Conservation (phyloP, 2,329 filamentous ascomycete species). For the Ophiostoma sp. region DNA sequence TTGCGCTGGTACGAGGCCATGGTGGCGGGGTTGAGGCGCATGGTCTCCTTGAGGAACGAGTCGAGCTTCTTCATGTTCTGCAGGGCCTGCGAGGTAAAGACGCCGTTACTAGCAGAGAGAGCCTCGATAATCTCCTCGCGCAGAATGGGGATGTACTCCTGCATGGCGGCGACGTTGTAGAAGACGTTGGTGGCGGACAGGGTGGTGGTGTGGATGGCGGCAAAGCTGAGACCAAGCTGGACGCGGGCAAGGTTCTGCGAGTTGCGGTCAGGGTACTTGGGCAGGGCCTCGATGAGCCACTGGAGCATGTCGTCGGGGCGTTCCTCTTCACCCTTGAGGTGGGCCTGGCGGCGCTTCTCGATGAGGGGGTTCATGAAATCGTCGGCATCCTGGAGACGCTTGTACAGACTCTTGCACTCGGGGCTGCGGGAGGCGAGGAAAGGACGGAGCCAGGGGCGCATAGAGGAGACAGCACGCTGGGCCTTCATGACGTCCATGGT, state of each 20-base stretch:
- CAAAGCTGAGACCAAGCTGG: constrained; percentile 43
- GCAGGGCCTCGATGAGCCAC: constrained; percentile 41
- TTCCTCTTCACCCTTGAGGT: constrained; percentile 25
- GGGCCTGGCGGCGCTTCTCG: not conserved
- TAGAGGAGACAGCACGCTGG: not conserved
- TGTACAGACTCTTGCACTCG: not conserved
- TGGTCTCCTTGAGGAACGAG: constrained; percentile 34
- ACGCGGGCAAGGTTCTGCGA: constrained; percentile 39
- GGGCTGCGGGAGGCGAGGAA: not conserved
- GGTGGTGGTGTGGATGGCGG: constrained; percentile 49
- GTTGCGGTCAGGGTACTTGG: constrained; percentile 33
- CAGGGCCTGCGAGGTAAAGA: constrained; percentile 31
- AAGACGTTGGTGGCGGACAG: constrained; percentile 45
- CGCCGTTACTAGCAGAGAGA: constrained; percentile 29
- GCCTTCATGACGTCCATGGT: constrained; percentile 38
- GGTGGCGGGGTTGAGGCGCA: constrained; percentile 29
- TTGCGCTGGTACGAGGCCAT: constrained; percentile 43
- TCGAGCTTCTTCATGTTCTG: constrained; percentile 36
- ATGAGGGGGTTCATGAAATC: not conserved
- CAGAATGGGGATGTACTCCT: constrained; percentile 46
- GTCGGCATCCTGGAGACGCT: not conserved
- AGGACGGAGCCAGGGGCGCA: constrained; percentile 27
- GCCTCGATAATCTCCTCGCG: constrained; percentile 43
- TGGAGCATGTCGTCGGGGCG: constrained; percentile 45
- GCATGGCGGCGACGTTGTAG: constrained; percentile 47